A percentile compares a stretch with the other conserved stretches of the same genome.
Evolutionary conservation across 2,329 filamentous ascomycete species (phyloP).

Genomic region (Botryosphaeria agaves): DNA sequence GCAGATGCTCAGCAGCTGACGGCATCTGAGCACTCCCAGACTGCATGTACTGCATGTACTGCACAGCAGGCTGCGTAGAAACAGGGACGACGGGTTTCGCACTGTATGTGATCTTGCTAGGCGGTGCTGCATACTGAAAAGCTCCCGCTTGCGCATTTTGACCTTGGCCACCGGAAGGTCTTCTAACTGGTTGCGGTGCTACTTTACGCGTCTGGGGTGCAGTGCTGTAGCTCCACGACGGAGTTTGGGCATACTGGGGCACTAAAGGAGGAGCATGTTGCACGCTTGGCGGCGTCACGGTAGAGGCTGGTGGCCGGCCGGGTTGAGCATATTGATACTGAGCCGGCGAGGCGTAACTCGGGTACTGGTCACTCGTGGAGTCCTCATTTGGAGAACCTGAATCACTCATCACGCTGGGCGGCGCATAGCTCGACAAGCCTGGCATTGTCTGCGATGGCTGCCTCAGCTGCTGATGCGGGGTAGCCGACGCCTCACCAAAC

Average conservation of each 20-base stretch:
- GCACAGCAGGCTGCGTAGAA: neutral
- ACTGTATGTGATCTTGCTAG: conserved; percentile 25
- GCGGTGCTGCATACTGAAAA: conserved; percentile 23
- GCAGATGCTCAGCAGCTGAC: too few species aligned
- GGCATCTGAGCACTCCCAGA: too few species aligned
- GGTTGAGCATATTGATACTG: conserved; percentile 3
- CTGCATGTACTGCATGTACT: too few species aligned
- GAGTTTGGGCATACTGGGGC: neutral
- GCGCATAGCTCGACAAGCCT: conserved; percentile 1
- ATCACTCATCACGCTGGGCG: conserved; percentile 23
- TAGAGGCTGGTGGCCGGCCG: neutral
- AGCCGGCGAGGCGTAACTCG: conserved; percentile 2
- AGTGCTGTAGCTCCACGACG: conserved; percentile 3
- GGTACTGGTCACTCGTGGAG: conserved; percentile 18
- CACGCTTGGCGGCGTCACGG: conserved; percentile 7
- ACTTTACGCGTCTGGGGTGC: conserved; percentile 11
- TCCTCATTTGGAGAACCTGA: conserved; percentile 25
- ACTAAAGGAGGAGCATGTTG: conserved; percentile 13
- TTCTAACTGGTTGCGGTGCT: conserved; percentile 5
- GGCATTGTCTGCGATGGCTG: conserved; percentile 8
- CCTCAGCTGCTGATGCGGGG: too few species aligned
- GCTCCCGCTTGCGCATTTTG: conserved; percentile 6
- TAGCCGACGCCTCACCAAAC: too few species aligned
- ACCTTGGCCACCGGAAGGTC: conserved; percentile 9
- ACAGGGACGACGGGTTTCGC: conserved; percentile 13